Evolutionary conservation across 2,329 filamentous ascomycete species (phyloP).

Genomic region (Cytospora leucostoma): DNA sequence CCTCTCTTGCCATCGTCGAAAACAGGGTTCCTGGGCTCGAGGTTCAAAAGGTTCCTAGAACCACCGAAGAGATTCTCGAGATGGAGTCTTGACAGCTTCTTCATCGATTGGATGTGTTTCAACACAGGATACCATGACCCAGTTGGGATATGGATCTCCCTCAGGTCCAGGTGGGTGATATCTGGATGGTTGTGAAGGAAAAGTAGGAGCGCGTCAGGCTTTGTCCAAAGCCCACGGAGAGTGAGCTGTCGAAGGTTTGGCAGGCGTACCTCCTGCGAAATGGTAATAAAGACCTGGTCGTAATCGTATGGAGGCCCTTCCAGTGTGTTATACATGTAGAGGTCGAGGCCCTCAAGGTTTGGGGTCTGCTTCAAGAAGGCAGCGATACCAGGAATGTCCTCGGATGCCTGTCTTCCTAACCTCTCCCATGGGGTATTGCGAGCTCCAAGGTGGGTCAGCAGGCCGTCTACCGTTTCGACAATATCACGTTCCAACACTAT

Average conservation of each 20-base stretch:
- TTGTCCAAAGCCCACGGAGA: constrained; percentile 9
- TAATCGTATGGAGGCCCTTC: background rate
- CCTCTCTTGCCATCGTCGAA: background rate
- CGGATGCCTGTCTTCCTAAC: background rate
- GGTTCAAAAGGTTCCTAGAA: constrained; percentile 9
- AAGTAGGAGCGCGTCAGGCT: background rate
- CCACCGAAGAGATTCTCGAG: constrained; percentile 16
- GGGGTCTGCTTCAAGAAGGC: constrained; percentile 8
- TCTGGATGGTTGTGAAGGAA: constrained; percentile 1
- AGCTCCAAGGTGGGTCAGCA: background rate
- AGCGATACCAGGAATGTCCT: constrained; percentile 2
- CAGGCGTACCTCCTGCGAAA: background rate
- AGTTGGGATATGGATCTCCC: constrained; percentile 1
- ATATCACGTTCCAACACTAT: background rate
- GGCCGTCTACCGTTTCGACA: background rate
- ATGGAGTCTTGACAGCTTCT: background rate
- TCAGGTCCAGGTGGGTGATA: background rate
- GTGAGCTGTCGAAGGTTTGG: constrained; percentile 4
- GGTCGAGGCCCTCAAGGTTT: constrained; percentile 8
- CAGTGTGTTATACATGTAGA: constrained; percentile 12
- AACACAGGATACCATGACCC: constrained; percentile 8
- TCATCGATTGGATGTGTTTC: background rate
- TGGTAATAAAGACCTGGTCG: background rate
- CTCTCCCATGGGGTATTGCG: background rate
- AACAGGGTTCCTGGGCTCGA: background rate